Evolutionary conservation across 2,329 filamentous ascomycete genomes (phyloP).

Genomic region (Colletotrichum musicola): DNA sequence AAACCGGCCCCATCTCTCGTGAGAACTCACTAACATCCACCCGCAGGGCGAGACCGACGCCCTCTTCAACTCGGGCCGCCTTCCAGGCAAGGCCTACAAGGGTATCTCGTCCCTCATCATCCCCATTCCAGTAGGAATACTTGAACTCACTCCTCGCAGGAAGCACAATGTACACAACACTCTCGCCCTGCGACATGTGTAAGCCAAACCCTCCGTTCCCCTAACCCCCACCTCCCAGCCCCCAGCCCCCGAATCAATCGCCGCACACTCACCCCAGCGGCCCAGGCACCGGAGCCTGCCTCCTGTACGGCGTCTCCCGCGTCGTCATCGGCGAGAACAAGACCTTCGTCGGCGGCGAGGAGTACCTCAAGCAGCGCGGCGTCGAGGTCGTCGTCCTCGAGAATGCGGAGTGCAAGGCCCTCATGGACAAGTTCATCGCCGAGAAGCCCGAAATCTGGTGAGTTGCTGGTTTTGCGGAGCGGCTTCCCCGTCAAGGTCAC

Average conservation of each 20-base stretch:
- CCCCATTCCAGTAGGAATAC: background rate
- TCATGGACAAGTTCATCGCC: conserved; percentile 80
- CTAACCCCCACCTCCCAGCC: background rate
- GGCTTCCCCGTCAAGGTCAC: background rate
- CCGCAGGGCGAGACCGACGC: conserved; percentile 79
- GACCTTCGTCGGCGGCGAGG: conserved; percentile 80
- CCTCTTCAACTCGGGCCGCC: conserved; percentile 79
- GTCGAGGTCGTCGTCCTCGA: conserved; percentile 81
- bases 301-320: conserved; percentile 79
- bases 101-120: conserved; percentile 2
- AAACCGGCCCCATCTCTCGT: too few relatives aligned
- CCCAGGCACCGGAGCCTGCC: conserved; percentile 74
- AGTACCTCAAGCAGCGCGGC: conserved; percentile 74
- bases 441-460: conserved; percentile 81
- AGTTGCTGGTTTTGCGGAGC: conserved; percentile 42
- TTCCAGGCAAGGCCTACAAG: conserved; percentile 76
- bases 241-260: background rate
- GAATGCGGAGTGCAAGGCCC: conserved; percentile 71
- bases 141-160: conserved; percentile 50
- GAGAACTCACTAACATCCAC: conserved; percentile 29
- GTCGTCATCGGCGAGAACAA: conserved; percentile 85
- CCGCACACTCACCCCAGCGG: too few relatives aligned
- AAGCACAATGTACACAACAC: conserved; percentile 85
- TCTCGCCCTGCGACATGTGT: conserved; percentile 86
- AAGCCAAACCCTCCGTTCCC: background rate